phyloP scores from a whole-genome alignment of 345 rosid genomes.

The Salix exigua region DNA sequence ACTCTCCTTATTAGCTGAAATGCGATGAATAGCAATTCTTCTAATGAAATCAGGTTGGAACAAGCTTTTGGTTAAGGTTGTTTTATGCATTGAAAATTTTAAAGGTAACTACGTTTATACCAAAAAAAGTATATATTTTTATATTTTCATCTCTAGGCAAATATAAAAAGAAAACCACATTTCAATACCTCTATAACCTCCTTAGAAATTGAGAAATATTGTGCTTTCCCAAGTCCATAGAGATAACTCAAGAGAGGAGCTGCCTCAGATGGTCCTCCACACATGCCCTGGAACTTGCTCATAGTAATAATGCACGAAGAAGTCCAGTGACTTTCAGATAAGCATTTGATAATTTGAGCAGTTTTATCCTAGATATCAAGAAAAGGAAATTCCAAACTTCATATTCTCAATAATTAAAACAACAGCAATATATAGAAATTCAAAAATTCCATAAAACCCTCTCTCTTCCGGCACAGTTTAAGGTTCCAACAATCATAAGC shows the following conservation, averaged over 20 bases:
- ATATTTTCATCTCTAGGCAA: too few species aligned
- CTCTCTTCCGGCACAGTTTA: not conserved
- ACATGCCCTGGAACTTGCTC: slow-evolving; percentile 53
- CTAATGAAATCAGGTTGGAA: too few species aligned
- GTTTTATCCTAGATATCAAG: slow-evolving; percentile 49
- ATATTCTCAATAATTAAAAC: not conserved
- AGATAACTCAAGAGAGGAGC: slow-evolving; percentile 64
- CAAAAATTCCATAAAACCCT: too few species aligned
- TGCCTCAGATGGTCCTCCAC: slow-evolving; percentile 63
- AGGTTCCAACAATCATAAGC: not conserved
- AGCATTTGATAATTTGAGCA: slow-evolving; percentile 31
- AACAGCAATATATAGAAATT: not conserved
- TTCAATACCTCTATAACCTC: slow-evolving; percentile 62
- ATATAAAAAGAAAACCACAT: too few species aligned
- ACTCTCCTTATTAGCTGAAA: not conserved
- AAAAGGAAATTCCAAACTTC: not conserved
- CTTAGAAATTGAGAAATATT: slow-evolving; percentile 42
- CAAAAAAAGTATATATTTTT: too few species aligned
- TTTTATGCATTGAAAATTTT: too few species aligned
- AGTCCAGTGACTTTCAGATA: slow-evolving; percentile 58
- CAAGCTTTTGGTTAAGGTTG: too few species aligned
- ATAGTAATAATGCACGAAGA: slow-evolving; percentile 60
- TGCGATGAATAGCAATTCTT: not conserved
- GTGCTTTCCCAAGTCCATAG: slow-evolving; percentile 57
- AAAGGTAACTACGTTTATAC: too few species aligned